phyloP scores from a whole-genome alignment of 371 early-diverging fungal genomes.

The Mucor racemosus region DNA sequence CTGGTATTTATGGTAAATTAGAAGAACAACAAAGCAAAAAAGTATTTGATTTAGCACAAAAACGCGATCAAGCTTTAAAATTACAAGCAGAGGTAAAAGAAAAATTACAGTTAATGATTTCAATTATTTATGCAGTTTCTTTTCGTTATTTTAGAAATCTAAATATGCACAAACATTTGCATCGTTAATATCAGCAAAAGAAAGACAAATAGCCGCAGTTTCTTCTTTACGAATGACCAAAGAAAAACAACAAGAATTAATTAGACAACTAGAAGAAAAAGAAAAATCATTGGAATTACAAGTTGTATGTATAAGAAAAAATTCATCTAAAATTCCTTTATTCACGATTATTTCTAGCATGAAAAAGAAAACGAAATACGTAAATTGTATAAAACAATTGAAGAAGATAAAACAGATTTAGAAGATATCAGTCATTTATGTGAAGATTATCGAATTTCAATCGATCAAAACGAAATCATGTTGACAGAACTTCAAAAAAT shows the following conservation, averaged over 20 bases:
- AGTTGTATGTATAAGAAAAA: slow-evolving; percentile 40
- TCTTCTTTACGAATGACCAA: slow-evolving; percentile 75
- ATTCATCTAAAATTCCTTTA: neutral
- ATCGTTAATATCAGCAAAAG: slow-evolving; percentile 71
- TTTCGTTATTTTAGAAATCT: slow-evolving; percentile 46
- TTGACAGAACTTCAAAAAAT: slow-evolving; percentile 35
- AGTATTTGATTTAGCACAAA: slow-evolving; percentile 71
- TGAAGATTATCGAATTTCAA: slow-evolving; percentile 25
- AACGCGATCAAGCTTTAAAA: slow-evolving; percentile 79
- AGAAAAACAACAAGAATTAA: slow-evolving; percentile 67
- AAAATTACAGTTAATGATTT: neutral
- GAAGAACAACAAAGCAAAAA: slow-evolving; percentile 82
- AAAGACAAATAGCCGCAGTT: slow-evolving; percentile 64
- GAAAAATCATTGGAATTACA: slow-evolving; percentile 71
- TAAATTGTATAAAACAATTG: slow-evolving; percentile 20
- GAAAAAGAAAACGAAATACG: slow-evolving; percentile 27
- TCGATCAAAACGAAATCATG: slow-evolving; percentile 25
- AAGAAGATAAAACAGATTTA: slow-evolving; percentile 29
- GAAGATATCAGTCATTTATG: slow-evolving; percentile 30
- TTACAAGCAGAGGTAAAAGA: slow-evolving; percentile 71
- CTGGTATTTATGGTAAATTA: slow-evolving; percentile 73
- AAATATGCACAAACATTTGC: slow-evolving; percentile 77
- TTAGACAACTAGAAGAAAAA: slow-evolving; percentile 76
- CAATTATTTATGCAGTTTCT: neutral
- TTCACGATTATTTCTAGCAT: slow-evolving; percentile 5